Evolutionary conservation across 768 basidiomycete genomes (phyloP).

Genomic region (Boletus rubescentipes): DNA sequence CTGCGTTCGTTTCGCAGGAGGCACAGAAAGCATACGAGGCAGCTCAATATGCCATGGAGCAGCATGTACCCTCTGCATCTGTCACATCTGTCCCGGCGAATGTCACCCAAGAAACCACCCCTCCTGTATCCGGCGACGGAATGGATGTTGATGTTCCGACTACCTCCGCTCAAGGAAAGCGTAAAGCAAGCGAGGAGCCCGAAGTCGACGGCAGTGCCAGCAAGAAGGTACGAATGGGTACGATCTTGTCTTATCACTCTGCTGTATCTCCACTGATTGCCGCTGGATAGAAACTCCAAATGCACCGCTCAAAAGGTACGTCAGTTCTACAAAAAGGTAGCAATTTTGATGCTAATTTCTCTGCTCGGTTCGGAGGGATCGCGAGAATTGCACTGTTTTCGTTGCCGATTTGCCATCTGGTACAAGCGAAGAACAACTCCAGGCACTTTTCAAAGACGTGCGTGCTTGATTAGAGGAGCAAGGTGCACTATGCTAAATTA

Average conservation of each 20-base stretch:
- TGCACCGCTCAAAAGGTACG: slow-evolving; percentile 58
- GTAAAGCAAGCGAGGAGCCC: slow-evolving; percentile 57
- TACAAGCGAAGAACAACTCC: slow-evolving; percentile 65
- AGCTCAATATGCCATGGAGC: slow-evolving; percentile 44
- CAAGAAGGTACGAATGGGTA: slow-evolving; percentile 67
- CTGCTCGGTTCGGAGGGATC: slow-evolving; percentile 59
- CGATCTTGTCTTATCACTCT: slow-evolving; percentile 18
- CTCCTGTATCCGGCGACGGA: slow-evolving; percentile 10
- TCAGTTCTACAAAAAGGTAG: background rate
- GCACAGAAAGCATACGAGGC: slow-evolving; percentile 59
- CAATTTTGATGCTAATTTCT: background rate
- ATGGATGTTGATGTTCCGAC: slow-evolving; percentile 44
- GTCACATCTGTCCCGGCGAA: slow-evolving; percentile 24
- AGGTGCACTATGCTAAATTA: background rate
- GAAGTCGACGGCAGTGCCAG: slow-evolving; percentile 41
- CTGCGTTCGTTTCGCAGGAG: slow-evolving; percentile 41
- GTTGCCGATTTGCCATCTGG: slow-evolving; percentile 65
- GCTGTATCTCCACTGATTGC: background rate
- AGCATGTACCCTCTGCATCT: slow-evolving; percentile 36
- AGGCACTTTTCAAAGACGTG: slow-evolving; percentile 82
- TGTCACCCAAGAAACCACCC: background rate
- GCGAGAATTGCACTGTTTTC: slow-evolving; percentile 92
- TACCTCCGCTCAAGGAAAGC: slow-evolving; percentile 49
- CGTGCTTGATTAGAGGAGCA: slow-evolving; percentile 22
- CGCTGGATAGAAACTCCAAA: slow-evolving; percentile 41